A percentile compares a stretch with the other conserved stretches of the same genome.
phyloP scores from a whole-genome alignment of 345 rosid genomes.

The Erodium maritimum region DNA sequence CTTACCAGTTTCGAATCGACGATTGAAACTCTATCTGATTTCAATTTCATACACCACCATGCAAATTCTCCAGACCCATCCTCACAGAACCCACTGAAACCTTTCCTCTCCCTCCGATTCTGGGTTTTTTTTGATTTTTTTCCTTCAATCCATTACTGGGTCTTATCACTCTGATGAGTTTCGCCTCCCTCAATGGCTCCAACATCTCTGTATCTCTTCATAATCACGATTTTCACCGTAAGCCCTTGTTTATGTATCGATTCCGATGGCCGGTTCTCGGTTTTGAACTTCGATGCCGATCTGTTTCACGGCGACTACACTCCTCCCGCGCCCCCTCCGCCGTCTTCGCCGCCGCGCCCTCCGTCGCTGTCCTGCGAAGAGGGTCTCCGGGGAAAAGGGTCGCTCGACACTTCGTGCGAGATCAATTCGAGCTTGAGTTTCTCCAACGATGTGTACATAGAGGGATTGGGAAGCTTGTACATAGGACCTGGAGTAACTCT shows the following conservation, averaged over 20 bases:
- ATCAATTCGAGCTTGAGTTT: slow-evolving; percentile 33
- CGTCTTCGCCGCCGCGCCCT: slow-evolving; percentile 37
- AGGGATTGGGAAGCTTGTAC: slow-evolving; percentile 39
- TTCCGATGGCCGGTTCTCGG: slow-evolving; percentile 23
- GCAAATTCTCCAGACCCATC: too few species aligned
- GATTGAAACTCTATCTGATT: too few species aligned
- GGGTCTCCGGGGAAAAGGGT: slow-evolving; percentile 45
- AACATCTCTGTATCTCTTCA: too few species aligned
- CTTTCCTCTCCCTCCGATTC: too few species aligned
- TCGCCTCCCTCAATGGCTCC: too few species aligned
- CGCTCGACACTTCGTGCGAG: slow-evolving; percentile 42
- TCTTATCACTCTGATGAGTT: too few species aligned
- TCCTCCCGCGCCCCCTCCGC: slow-evolving; percentile 56
- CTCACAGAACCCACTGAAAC: too few species aligned
- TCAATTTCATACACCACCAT: too few species aligned
- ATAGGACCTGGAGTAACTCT: slow-evolving; percentile 30
- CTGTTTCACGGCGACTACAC: slow-evolving; percentile 42
- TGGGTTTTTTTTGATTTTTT: too few species aligned
- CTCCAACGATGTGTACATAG: slow-evolving; percentile 31
- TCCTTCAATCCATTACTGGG: too few species aligned
- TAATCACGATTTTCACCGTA: too few species aligned
- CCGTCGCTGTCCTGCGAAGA: slow-evolving; percentile 38
- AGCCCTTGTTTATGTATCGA: background rate
- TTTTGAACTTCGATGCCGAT: slow-evolving; percentile 12
- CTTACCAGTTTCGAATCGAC: too few species aligned